Percentiles rank a stretch among this genome's conserved stretches.
These are phyloP conservation scores for Haemoproteus tartakovskyi DNA, from an alignment of 169 alveolate species.

Conservation along the genomic window DNA sequence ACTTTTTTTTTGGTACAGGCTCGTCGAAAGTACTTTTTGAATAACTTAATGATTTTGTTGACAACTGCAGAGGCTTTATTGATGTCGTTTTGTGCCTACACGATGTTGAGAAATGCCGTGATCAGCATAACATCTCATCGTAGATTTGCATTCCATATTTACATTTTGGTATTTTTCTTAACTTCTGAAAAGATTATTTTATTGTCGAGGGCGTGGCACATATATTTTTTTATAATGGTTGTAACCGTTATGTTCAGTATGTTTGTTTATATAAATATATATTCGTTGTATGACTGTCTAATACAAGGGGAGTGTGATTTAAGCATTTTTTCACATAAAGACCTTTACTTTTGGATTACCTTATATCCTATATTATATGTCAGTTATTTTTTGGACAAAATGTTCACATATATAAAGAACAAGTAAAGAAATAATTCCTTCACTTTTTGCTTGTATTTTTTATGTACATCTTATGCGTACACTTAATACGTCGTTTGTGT, in stretches of 20 bases:
- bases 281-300: slow-evolving; percentile 41
- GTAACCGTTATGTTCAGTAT: slow-evolving; percentile 9
- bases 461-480: neutral
- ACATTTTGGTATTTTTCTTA: slow-evolving; percentile 25
- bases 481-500: too few species aligned
- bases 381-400: slow-evolving; percentile 24
- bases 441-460: neutral
- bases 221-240: slow-evolving; percentile 34
- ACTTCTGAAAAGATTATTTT: slow-evolving; percentile 41
- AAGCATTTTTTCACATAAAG: slow-evolving; percentile 19
- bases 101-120: slow-evolving; percentile 1
- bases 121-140: slow-evolving; percentile 35
- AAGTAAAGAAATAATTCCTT: slow-evolving; percentile 1
- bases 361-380: slow-evolving; percentile 33
- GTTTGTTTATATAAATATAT: slow-evolving; percentile 37
- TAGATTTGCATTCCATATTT: slow-evolving; percentile 52
- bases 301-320: slow-evolving; percentile 48
- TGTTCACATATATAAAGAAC: slow-evolving; percentile 14
- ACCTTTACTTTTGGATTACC: slow-evolving; percentile 47
- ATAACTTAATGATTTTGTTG: slow-evolving; percentile 43
- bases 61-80: slow-evolving; percentile 39
- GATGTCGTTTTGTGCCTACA: slow-evolving; percentile 18
- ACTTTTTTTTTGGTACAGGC: slow-evolving; percentile 12
- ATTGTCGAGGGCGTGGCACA: slow-evolving; percentile 57
- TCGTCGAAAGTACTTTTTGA: slow-evolving; percentile 45